Evolutionary conservation across 306 rosid species (phyloP).

Genomic region (Trifolium dubium): DNA sequence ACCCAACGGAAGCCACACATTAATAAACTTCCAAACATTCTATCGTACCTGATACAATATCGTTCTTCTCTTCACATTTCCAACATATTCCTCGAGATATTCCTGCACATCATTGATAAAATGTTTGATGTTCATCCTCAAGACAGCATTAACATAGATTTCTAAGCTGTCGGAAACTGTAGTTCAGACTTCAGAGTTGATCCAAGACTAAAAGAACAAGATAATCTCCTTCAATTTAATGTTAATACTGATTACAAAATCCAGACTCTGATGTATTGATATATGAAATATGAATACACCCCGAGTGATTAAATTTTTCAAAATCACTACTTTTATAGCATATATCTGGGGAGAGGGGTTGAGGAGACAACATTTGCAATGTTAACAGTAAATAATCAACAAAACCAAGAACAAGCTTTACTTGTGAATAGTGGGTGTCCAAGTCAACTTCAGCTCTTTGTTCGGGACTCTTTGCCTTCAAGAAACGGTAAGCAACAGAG

Average conservation of each 20-base stretch:
- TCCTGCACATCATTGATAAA: slow-evolving; percentile 62
- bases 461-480: slow-evolving; percentile 92
- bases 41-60: slow-evolving; percentile 74
- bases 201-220: slow-evolving; percentile 3
- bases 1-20: neutral
- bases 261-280: neutral
- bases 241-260: slow-evolving; percentile 10
- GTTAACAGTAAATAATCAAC: slow-evolving; percentile 25
- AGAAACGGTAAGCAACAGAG: slow-evolving; percentile 80
- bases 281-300: slow-evolving; percentile 4
- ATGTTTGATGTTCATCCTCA: slow-evolving; percentile 25
- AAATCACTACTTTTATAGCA: neutral
- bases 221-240: slow-evolving; percentile 15
- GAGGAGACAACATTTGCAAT: slow-evolving; percentile 27
- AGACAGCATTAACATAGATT: neutral
- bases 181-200: neutral
- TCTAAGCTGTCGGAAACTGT: slow-evolving; percentile 20
- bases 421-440: slow-evolving; percentile 96
- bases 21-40: slow-evolving; percentile 19
- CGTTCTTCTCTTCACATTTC: slow-evolving; percentile 69
- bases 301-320: slow-evolving; percentile 14
- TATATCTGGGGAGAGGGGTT: slow-evolving; percentile 9
- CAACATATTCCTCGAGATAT: slow-evolving; percentile 87
- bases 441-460: slow-evolving; percentile 96
- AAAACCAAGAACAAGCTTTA: slow-evolving; percentile 40